Percentiles rank a stretch among this genome's conserved stretches.
phyloP scores from a whole-genome alignment of 345 rosid genomes.

The Citrus australasica region DNA sequence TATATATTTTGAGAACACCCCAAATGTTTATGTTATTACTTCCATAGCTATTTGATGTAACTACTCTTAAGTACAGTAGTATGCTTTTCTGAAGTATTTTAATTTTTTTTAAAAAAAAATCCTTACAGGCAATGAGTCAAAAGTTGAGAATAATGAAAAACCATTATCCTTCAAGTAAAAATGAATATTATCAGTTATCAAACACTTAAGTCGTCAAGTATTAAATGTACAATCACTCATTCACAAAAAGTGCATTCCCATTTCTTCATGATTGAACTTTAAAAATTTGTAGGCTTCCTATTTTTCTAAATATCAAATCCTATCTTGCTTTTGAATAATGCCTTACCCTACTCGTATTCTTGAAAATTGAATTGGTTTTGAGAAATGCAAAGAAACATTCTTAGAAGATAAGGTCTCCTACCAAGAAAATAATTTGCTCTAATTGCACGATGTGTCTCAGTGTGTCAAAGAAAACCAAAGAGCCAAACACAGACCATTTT shows the following conservation, averaged over 20 bases:
- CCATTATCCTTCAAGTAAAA: too few species aligned
- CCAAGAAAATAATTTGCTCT: not conserved
- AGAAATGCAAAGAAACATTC: not conserved
- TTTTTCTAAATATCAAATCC: not conserved
- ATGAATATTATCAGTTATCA: too few species aligned
- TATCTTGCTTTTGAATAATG: not conserved
- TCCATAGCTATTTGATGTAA: too few species aligned
- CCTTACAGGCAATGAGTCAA: too few species aligned
- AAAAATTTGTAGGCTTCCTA: not conserved
- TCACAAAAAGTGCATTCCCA: not conserved
- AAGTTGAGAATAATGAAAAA: too few species aligned
- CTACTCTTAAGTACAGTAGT: too few species aligned
- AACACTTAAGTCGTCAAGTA: too few species aligned
- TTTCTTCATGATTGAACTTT: not conserved
- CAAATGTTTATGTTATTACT: too few species aligned
- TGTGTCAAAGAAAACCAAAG: not conserved
- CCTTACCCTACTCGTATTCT: not conserved
- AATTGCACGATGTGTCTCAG: too few species aligned
- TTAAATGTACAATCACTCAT: not conserved
- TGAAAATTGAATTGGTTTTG: not conserved
- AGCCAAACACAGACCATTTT: not conserved
- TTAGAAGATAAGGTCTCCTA: not conserved
- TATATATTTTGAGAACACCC: too few species aligned
- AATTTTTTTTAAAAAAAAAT: fast-evolving
- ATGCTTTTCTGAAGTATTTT: too few species aligned